Evolutionary conservation across 2,329 filamentous ascomycete genomes (phyloP).

Genomic region (Cladosporium sp.): DNA sequence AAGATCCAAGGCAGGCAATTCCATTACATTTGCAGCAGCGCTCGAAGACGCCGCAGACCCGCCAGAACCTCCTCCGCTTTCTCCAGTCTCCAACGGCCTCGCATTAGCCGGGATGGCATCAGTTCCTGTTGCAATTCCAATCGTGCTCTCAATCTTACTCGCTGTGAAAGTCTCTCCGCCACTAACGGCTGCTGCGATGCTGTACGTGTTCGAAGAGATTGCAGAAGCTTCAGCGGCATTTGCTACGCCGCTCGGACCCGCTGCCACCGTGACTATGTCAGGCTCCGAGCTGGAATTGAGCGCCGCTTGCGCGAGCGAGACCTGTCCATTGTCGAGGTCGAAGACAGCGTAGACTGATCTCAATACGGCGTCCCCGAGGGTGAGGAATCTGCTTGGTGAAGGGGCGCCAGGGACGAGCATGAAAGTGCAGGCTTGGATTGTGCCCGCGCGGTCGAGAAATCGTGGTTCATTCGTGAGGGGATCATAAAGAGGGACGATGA

Average conservation of each 20-base stretch:
- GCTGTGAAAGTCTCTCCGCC: conserved; percentile 20
- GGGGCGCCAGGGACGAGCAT: conserved; percentile 20
- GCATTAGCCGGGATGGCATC: conserved; percentile 26
- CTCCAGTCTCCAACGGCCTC: neutral
- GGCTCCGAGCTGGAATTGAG: conserved; percentile 21
- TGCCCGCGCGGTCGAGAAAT: conserved; percentile 14
- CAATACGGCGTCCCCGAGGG: conserved; percentile 30
- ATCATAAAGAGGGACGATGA: conserved; percentile 30
- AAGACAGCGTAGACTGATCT: conserved; percentile 34
- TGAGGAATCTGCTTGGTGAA: conserved; percentile 19
- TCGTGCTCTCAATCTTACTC: conserved; percentile 21
- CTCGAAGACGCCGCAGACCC: neutral
- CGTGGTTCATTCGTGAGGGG: conserved; percentile 21
- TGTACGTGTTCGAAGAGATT: conserved; percentile 15
- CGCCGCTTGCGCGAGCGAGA: conserved; percentile 30
- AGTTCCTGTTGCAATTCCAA: conserved; percentile 29
- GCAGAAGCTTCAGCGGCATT: conserved; percentile 21
- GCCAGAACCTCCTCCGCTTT: neutral
- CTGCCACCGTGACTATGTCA: conserved; percentile 24
- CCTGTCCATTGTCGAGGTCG: conserved; percentile 34
- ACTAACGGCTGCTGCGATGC: conserved; percentile 21
- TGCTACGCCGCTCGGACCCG: conserved; percentile 26
- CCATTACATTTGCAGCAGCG: neutral
- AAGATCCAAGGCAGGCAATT: too few relatives aligned
- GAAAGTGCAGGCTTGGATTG: conserved; percentile 24